Evolutionary conservation across 345 rosid species (phyloP), one percentile per base, ranked within the genome.

Genomic region (Raphanus raphanistrum): DNA sequence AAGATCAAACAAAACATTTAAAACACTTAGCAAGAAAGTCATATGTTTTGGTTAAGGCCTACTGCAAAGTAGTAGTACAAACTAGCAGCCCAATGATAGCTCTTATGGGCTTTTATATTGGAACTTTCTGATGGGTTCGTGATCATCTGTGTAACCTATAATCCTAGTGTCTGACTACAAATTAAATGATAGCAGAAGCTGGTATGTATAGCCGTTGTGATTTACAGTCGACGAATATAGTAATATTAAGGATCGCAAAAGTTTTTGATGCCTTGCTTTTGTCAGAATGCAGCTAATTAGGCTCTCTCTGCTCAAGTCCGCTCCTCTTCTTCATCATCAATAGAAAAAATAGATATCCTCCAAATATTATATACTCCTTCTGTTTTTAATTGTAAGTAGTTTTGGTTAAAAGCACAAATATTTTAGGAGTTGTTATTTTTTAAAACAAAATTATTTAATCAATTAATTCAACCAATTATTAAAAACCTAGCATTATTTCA

Each of bases 41-140:
- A 4, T 35, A 17, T 29, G 36, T 4, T 33, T 52, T 10, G 7
- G 16, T 35, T 64, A 1, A 4, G 38, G 71, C 71, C 36, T 65
- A 66, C 43, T 9, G 7, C 15, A 57, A 6, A 3, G 2, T 15
- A 45, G 54, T 12, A 10, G 54, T 12, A 10, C 8, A 73, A 58
- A 32, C 54, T 21, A 67, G 35, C 26, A 68, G 73, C 79, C 79
- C 79, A 75, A 75, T 28, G 72, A 55, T 55, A 8, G 59, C 59
- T 31, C 29, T 2, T 32, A 31, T 25, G 80, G 80, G 70, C 80
- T 26, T 76, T 52, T 63, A n/a, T 21, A 68, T 21, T 38, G 21
- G 36, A 45, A 33, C 29, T 25, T 32, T 11, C 17, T 26, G 6
- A 5, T 31, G 73, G 61, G 36, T 21, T 32, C 3, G 1, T 60